phyloP scores from a whole-genome alignment of 1,284 basidiomycete species.

The Inonotus hispidus region DNA sequence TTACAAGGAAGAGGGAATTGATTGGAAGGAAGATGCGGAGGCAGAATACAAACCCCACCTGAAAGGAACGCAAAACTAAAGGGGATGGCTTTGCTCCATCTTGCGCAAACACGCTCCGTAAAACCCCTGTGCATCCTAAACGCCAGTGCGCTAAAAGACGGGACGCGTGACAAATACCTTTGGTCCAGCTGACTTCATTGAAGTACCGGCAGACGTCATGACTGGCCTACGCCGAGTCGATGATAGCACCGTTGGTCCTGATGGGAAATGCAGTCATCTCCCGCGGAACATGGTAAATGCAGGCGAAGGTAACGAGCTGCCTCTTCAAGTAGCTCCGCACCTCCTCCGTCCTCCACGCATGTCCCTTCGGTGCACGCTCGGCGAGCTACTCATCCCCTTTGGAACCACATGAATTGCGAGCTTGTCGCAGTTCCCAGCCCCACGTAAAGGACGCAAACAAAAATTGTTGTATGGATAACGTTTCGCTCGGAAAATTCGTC shows the following conservation, averaged over 20 bases:
- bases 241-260: background rate
- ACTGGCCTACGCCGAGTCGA: background rate
- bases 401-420: too few species aligned
- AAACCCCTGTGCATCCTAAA: background rate
- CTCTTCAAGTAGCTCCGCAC: background rate
- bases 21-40: background rate
- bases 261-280: background rate
- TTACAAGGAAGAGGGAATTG: background rate
- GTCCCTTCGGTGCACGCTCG: too few species aligned
- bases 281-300: background rate
- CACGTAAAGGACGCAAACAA: background rate
- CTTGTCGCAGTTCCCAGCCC: background rate
- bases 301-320: background rate
- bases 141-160: background rate
- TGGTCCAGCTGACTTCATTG: background rate
- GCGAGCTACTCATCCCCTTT: too few species aligned
- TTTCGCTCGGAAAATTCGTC: background rate
- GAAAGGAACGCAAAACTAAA: too few species aligned
- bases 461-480: background rate
- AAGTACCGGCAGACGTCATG: background rate
- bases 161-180: background rate
- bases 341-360: background rate
- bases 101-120: too few species aligned
- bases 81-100: too few species aligned
- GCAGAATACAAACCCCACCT: too few species aligned